Base-by-base conservation (phyloP, 805 yeast species). In the Candida schatavii region DNA sequence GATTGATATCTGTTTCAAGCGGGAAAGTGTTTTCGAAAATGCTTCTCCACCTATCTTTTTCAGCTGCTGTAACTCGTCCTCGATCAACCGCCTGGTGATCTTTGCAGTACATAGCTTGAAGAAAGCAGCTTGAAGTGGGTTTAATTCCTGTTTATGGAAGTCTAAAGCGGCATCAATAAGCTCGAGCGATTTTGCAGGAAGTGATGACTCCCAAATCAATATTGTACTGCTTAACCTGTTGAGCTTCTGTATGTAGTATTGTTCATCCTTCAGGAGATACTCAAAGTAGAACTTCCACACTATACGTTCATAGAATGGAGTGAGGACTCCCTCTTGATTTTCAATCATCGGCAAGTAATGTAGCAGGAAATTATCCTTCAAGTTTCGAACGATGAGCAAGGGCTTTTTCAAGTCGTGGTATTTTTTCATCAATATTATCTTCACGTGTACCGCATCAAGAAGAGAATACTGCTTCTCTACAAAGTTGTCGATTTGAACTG, bases 271-370 rank as follows among this genome's bases (percentile, higher is more conserved):
- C 29, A 41, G 48, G 34, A 56, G 45, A 43, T 64, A 67, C 32
- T 67, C 70, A 42, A 66, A 65, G 44, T 63, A 56, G 46, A 64
- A 69, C 43, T 64, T 64, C 75, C 75, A 69, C 10, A 67, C 55
- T 1, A 68, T 63, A 20, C 74, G 45, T 47, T 69, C 74, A 50
- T 67, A 68, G 39, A 66, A 67, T 11, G 68, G 65, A 19, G 61
- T 44, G 13, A 68, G 50, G 29, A 48, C 40, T 4, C 20, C 11
- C 11, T 22, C 35, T 10, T 47, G 42, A 1, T 42, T 40, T 22
- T 45, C 38, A 14, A 68, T 60, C 20, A 52, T 43, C 1, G 66
- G 64, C 15, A 50, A 43, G 39, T 62, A 66, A 23, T 40, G 43
- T 3, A 29, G 5, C n/a, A 44, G 48, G 31, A 65, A 64, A 44